Conservation (phyloP, 371 early-diverging fungal species). For the Lichtheimia hyalospora region DNA sequence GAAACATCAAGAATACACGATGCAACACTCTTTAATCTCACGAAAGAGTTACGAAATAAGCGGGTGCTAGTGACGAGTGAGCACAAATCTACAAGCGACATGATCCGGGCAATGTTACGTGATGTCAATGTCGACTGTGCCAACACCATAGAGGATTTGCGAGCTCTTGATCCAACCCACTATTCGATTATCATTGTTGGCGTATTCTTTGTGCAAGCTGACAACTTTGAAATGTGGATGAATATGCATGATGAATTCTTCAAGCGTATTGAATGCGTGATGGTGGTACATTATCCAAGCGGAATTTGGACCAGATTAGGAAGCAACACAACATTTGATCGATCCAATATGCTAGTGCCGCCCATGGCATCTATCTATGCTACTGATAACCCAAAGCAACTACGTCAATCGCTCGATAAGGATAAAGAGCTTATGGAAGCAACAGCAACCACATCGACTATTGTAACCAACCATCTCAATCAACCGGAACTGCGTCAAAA, state of each 20-base stretch:
- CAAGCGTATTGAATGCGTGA: constrained; percentile 18
- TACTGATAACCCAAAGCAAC: constrained; percentile 11
- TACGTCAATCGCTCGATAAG: constrained; percentile 6
- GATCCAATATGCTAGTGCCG: no score
- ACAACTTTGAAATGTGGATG: constrained; percentile 18
- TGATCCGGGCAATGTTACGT: constrained; percentile 28
- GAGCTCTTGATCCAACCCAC: neutral
- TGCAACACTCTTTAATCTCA: constrained; percentile 5
- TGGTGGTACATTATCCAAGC: constrained; percentile 44
- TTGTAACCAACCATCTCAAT: neutral
- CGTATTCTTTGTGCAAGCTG: constrained; percentile 14
- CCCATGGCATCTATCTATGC: neutral
- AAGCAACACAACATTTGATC: no score
- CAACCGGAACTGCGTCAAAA: constrained; percentile 12
- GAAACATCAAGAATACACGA: constrained; percentile 25
- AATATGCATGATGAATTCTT: constrained; percentile 17
- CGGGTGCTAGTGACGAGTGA: constrained; percentile 35
- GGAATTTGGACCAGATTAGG: constrained; percentile 5
- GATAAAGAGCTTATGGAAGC: neutral
- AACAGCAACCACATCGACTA: neutral
- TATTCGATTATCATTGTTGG: constrained; percentile 42
- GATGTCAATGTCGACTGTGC: constrained; percentile 29
- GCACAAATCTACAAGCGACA: constrained; percentile 25
- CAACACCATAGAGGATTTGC: constrained; percentile 18
- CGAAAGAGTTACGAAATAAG: constrained; percentile 17